Conservation (phyloP, 73 alveolate species). For the Symbiodinium natans region DNA sequence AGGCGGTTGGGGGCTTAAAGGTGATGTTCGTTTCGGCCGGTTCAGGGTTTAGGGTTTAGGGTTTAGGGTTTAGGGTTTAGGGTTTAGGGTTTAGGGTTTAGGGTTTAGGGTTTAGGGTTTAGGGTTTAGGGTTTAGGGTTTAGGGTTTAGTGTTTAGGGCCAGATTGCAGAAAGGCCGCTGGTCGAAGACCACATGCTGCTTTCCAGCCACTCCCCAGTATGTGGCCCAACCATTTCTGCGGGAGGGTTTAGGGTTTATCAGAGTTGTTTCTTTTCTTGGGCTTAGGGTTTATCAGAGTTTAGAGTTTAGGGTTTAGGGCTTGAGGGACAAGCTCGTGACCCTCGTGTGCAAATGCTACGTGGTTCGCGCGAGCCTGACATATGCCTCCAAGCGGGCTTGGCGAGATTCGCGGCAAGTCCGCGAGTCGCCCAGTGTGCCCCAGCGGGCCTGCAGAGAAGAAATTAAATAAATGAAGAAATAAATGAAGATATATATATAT, state of each 20-base stretch:
- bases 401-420: slow-evolving; percentile 31
- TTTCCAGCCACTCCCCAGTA: slow-evolving; percentile 64
- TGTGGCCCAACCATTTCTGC: slow-evolving; percentile 73
- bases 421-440: slow-evolving; percentile 44
- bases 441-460: slow-evolving; percentile 31
- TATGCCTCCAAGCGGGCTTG: slow-evolving; percentile 56
- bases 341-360: background rate
- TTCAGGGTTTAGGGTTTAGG: too few species aligned
- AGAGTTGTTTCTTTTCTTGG: too few species aligned
- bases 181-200: slow-evolving; percentile 73
- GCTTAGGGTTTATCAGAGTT: background rate
- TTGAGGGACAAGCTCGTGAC: background rate
- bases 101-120: too few species aligned
- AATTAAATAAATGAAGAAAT: too few species aligned
- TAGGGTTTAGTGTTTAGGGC: too few species aligned
- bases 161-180: background rate
- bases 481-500: too few species aligned
- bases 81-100: too few species aligned
- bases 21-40: too few species aligned
- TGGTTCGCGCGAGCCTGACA: slow-evolving; percentile 17
- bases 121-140: too few species aligned
- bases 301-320: background rate
- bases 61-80: too few species aligned
- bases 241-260: background rate
- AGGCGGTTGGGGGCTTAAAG: too few species aligned